Base-by-base conservation (phyloP, 2,329 filamentous ascomycete genomes). In the Davidsoniella eucalypti region DNA sequence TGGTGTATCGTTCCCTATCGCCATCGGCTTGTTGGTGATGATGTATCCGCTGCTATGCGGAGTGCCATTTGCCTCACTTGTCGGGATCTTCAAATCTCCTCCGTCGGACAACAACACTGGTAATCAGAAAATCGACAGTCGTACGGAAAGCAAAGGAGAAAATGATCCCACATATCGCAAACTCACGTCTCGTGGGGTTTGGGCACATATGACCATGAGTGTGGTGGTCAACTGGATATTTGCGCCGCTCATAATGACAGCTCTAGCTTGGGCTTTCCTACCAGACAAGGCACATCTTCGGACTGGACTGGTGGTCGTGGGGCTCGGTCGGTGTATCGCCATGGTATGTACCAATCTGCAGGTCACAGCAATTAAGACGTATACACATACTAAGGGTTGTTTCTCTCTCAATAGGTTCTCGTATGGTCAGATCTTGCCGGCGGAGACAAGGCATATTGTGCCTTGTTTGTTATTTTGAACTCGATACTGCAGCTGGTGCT, bases 1-100 rank as follows among this genome's bases (percentile, higher is more conserved):
- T 0, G 78, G 78, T 0, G 67, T 84, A 0, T 81, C 77, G 1
- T 64, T 82, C 21, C 80, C 80, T 0, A 83, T 84, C 84, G 85
- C 86, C 0, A 67, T 93, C 44, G 86, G 87, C 0, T 66, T 94
- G 1, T 70, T 94, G 1, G 79, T 93, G 40, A 94, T 94, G 86
- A 94, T 94, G 85, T 94, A 92, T 59, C 87, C 87, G 0, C 93
- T 94, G 53, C 68, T 94, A 0, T 93, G 85, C 71, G 92, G 92
- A 62, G 82, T 93, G 75, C 76, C 0, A 65, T 93, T 8, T 84
- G 87, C 61, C 66, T 23, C 23, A 42, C 23, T 21, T 43, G 23
- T 26, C 42, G 26, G 17, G 16, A 16, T 33, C 29, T 33, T 33
- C 29, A 33, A 12, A 12, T 12, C 3, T 12, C 29, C 29, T 33